These are phyloP conservation scores for Talaromyces atroroseus DNA, from an alignment of 2,329 filamentous ascomycete genomes.

Conservation along the genomic window DNA sequence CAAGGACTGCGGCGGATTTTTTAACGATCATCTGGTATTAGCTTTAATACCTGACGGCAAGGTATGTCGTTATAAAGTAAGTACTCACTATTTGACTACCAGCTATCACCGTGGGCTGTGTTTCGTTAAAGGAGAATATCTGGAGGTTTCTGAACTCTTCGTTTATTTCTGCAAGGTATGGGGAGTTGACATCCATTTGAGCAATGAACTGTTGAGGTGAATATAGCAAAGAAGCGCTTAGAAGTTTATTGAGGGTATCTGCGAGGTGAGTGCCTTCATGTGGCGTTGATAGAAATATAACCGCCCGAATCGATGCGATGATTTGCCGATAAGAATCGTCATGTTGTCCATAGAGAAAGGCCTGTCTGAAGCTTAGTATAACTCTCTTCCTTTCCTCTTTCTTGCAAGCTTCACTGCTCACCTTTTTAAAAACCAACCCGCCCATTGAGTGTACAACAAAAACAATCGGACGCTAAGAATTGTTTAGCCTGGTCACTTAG, in stretches of 20 bases:
- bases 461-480: conserved; percentile 27
- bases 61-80: too few relatives aligned
- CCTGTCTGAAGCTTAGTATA: not conserved
- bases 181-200: conserved; percentile 36
- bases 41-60: too few relatives aligned
- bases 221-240: conserved; percentile 23
- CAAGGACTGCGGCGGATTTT: conserved; percentile 40
- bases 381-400: too few relatives aligned
- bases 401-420: too few relatives aligned
- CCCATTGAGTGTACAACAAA: conserved; percentile 47
- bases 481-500: too few relatives aligned
- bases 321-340: conserved; percentile 16
- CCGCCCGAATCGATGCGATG: conserved; percentile 13
- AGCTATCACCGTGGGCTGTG: conserved; percentile 24
- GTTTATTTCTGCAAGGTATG: conserved; percentile 37
- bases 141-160: conserved; percentile 41
- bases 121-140: conserved; percentile 47
- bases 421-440: conserved; percentile 31
- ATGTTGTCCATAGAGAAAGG: conserved; percentile 20
- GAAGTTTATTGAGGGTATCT: conserved; percentile 24
- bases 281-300: conserved; percentile 27
- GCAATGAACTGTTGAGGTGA: conserved; percentile 33
- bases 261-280: conserved; percentile 25
- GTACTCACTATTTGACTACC: conserved; percentile 12
- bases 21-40: conserved; percentile 28